A percentile compares a stretch with the other conserved stretches of the same genome.
phyloP scores from a whole-genome alignment of 2,329 filamentous ascomycete genomes.

The Stagonosporopsis rhizophila region DNA sequence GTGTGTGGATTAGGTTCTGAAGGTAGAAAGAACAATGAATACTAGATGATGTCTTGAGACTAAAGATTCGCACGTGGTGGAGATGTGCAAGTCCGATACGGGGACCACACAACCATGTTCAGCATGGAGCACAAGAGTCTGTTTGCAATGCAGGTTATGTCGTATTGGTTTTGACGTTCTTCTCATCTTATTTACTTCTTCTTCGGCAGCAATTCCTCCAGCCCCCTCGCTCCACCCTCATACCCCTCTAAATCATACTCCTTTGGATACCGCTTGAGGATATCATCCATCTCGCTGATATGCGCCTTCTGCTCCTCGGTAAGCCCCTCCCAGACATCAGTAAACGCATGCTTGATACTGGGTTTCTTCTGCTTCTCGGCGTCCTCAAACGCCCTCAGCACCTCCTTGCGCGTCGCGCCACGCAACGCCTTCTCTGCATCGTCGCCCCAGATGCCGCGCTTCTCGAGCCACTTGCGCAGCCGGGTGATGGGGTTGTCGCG shows the following conservation, averaged over 20 bases:
- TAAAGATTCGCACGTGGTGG: not conserved
- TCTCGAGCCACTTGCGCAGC: slow-evolving; percentile 89
- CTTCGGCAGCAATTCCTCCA: slow-evolving; percentile 55
- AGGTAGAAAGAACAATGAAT: no score
- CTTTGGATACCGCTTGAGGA: slow-evolving; percentile 84
- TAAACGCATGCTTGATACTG: slow-evolving; percentile 74
- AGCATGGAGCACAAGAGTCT: no score
- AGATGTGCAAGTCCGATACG: not conserved
- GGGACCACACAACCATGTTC: not conserved
- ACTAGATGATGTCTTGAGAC: not conserved
- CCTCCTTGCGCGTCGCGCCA: slow-evolving; percentile 71
- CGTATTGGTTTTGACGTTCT: not conserved
- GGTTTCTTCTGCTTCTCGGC: slow-evolving; percentile 85
- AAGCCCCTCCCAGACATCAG: slow-evolving; percentile 87
- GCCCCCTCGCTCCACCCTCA: slow-evolving; percentile 73
- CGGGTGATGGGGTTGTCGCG: slow-evolving; percentile 88
- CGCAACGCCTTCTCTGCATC: slow-evolving; percentile 77
- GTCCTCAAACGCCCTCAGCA: slow-evolving; percentile 82
- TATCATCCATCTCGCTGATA: slow-evolving; percentile 75
- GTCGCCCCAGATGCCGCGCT: slow-evolving; percentile 83
- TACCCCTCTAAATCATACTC: slow-evolving; percentile 86
- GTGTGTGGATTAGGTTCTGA: not conserved
- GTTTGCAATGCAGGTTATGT: no score
- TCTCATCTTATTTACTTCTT: slow-evolving; percentile 18
- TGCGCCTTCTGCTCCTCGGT: slow-evolving; percentile 81